Evolutionary conservation across 345 rosid species (phyloP), one percentile per base, ranked within the genome.

Genomic region (Gynandropsis gynandra): DNA sequence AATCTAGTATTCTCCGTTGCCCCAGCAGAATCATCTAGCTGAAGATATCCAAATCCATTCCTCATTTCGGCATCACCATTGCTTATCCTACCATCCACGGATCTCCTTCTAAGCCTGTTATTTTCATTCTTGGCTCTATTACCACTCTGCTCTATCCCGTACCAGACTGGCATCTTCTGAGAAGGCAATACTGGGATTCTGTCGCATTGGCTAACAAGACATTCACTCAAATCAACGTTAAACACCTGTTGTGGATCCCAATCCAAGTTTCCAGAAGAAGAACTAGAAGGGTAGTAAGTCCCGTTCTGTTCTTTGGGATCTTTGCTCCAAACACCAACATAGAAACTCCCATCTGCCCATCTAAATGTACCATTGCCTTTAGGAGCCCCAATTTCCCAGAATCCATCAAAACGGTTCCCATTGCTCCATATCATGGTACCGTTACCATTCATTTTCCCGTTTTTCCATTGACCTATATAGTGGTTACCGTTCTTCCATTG

Each of bases 261-360:
- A 27, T 85, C 95, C 4, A 74, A 34, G 37, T 71, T 75, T 20
- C 72, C 84, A 5, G 75, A 58, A 33, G 89, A 46, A 0, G 67
- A 13, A 20, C 67, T 80, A 0, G 97, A 72, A 1, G 98, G 97
- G 58, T 82, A 77, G 61, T 79, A 82, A 69, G 88, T 87, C 45
- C 95, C 98, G 48, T 63, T 85, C 57, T 76, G 85, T 36, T 87
- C 95, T 18, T 68, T 73, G 4, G 81, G 79, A 66, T 85, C 95
- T 31, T 70, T 85, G 36, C 90, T 87, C 98, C 97, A 92, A 67
- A 79, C 70, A 8, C 98, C 98, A 1, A 85, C 97, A 41, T 87
- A 92, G 47, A 80, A 79, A 53, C 95, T 79, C 18, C 90, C 94
- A 7, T 82, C 90, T 0, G 75, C 36, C 88, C 88, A 85, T 19